Conservation (phyloP, 192 early-diverging fungal species). For the Chytriomyces confervae region DNA sequence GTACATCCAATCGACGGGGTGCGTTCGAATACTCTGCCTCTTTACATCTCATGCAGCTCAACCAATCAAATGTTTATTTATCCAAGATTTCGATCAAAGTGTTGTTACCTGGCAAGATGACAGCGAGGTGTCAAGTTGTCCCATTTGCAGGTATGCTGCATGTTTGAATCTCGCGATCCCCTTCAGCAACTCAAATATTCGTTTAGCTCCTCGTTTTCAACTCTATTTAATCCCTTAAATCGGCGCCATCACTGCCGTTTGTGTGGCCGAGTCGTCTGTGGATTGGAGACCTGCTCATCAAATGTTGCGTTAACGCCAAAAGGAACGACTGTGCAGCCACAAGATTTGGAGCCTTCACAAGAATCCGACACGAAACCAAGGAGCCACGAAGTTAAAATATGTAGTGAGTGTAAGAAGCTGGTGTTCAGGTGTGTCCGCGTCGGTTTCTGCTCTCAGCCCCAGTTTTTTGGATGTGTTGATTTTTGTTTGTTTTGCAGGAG, state of each 20-base stretch:
- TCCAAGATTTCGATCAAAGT: slow-evolving; percentile 46
- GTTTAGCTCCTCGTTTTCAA: slow-evolving; percentile 40
- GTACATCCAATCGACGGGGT: neutral
- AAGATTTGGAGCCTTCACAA: neutral
- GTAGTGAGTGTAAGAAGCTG: slow-evolving; percentile 45
- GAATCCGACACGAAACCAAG: neutral
- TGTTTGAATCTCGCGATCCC: neutral
- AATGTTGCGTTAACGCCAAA: slow-evolving; percentile 20
- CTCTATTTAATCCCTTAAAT: slow-evolving; percentile 37
- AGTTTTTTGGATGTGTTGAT: neutral
- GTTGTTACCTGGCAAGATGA: slow-evolving; percentile 60
- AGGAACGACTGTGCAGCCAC: neutral
- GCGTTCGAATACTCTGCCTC: neutral
- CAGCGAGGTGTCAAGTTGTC: slow-evolving; percentile 44
- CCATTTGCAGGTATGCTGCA: slow-evolving; percentile 47
- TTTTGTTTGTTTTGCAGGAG: slow-evolving; percentile 20
- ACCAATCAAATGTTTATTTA: neutral
- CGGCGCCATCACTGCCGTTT: slow-evolving; percentile 62
- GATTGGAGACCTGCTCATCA: slow-evolving; percentile 31
- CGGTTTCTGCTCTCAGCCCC: neutral
- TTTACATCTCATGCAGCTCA: too few relatives aligned
- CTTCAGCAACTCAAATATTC: too few relatives aligned
- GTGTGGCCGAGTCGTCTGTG: slow-evolving; percentile 58
- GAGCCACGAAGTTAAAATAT: slow-evolving; percentile 37
- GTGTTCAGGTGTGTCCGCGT: slow-evolving; percentile 38